Evolutionary conservation across 352 stramenopile species (phyloP).

Genomic region (Pythium chondricola): DNA sequence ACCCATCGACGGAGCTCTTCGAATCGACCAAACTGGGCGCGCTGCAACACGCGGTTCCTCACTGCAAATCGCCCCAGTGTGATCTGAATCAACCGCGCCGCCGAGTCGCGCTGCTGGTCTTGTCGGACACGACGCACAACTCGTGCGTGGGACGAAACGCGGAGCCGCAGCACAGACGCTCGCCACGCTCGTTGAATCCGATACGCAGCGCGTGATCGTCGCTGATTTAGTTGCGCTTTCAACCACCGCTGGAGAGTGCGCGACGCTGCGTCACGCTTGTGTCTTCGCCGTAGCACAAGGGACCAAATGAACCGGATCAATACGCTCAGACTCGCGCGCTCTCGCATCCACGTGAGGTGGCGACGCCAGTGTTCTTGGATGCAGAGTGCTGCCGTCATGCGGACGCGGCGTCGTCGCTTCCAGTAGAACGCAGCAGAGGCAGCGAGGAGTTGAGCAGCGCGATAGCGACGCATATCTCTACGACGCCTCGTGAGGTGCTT

Average conservation of each 20-base stretch:
- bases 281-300: constrained; percentile 5
- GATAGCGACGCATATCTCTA: constrained; percentile 4
- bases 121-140: constrained; percentile 26
- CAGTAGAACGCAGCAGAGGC: constrained; percentile 25
- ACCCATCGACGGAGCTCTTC: not conserved
- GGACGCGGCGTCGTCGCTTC: constrained; percentile 7
- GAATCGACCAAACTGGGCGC: constrained; percentile 20
- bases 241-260: constrained; percentile 31
- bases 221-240: constrained; percentile 1
- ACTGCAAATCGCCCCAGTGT: constrained; percentile 22
- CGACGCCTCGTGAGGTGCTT: constrained; percentile 14
- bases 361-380: constrained; percentile 27
- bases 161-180: constrained; percentile 6
- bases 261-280: not conserved
- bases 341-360: constrained; percentile 2
- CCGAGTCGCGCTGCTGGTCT: constrained; percentile 22
- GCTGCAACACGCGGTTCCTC: constrained; percentile 23
- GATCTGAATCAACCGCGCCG: constrained; percentile 43
- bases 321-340: constrained; percentile 6
- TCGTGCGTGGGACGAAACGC: not conserved
- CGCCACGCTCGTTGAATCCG: constrained; percentile 47
- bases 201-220: constrained; percentile 7
- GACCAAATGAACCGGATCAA: constrained; percentile 20
- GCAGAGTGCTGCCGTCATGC: constrained; percentile 18
- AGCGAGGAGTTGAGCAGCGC: constrained; percentile 25